These are phyloP conservation scores for Chrysoporthe deuterocubensis DNA, from an alignment of 2,329 filamentous ascomycete species.

Conservation along the genomic window DNA sequence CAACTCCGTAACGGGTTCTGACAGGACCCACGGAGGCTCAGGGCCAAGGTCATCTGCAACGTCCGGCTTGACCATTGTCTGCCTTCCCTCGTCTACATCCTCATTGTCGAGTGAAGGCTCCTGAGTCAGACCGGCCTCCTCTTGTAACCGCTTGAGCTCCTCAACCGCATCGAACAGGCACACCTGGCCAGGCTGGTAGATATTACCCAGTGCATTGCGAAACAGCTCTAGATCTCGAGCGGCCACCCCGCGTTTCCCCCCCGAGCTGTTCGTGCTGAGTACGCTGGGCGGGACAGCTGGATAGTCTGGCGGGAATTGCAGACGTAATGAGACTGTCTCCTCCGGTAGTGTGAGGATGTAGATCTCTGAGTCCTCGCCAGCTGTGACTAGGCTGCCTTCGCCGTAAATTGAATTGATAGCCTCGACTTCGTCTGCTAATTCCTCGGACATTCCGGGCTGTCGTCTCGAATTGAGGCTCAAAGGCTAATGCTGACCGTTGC, in stretches of 20 bases:
- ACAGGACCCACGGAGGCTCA: slow-evolving; percentile 70
- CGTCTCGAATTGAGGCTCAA: neutral
- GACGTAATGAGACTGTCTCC: slow-evolving; percentile 56
- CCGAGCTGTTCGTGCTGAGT: slow-evolving; percentile 78
- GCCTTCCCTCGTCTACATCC: slow-evolving; percentile 27
- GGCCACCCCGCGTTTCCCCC: slow-evolving; percentile 73
- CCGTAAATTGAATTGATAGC: slow-evolving; percentile 87
- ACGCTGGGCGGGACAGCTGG: slow-evolving; percentile 75
- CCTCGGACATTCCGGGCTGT: slow-evolving; percentile 52
- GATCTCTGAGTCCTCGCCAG: slow-evolving; percentile 45
- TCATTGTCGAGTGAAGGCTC: slow-evolving; percentile 29
- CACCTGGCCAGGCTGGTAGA: slow-evolving; percentile 75
- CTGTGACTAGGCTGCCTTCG: slow-evolving; percentile 59
- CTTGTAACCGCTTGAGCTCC: slow-evolving; percentile 58
- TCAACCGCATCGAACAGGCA: slow-evolving; percentile 94
- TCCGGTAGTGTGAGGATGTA: slow-evolving; percentile 72
- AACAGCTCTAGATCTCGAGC: slow-evolving; percentile 72
- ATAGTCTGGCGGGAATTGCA: slow-evolving; percentile 75
- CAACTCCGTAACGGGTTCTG: slow-evolving; percentile 75
- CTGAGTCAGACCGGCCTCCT: slow-evolving; percentile 35
- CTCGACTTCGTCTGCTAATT: slow-evolving; percentile 74
- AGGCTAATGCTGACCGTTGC: neutral
- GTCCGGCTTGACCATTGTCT: neutral
- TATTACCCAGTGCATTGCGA: slow-evolving; percentile 65
- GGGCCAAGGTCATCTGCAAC: slow-evolving; percentile 31